Evolutionary conservation across 306 rosid genomes (phyloP).

Genomic region (Glycine latifolia): DNA sequence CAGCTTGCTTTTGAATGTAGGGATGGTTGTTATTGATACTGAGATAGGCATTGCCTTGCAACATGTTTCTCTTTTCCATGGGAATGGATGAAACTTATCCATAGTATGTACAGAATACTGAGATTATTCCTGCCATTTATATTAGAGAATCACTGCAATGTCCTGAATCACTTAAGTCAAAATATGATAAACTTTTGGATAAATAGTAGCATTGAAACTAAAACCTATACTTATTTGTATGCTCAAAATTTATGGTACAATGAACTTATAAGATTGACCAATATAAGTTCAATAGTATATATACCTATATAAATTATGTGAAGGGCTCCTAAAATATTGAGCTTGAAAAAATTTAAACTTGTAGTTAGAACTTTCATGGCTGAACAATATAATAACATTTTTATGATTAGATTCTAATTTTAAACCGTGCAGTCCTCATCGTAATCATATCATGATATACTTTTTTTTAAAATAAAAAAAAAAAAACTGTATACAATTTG

Average conservation of each 20-base stretch:
- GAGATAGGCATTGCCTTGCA: not conserved
- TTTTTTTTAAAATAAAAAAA: not conserved
- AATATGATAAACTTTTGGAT: not conserved
- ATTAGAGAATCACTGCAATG: not conserved
- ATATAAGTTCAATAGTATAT: not conserved
- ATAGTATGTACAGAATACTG: not conserved
- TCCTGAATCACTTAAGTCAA: not conserved
- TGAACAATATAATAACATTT: not conserved
- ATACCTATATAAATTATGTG: not conserved
- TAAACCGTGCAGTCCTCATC: not conserved
- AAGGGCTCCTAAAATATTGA: not conserved
- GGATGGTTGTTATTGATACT: not conserved
- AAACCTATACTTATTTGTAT: not conserved
- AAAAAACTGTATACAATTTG: not conserved
- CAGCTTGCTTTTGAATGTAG: slow-evolving; percentile 11
- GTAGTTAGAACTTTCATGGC: not conserved
- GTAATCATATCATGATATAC: not conserved
- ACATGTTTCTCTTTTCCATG: not conserved
- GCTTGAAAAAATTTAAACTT: not conserved
- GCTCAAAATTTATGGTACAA: not conserved
- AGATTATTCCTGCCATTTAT: slow-evolving; percentile 8
- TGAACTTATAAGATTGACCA: not conserved
- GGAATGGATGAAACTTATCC: not conserved
- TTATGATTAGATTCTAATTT: not conserved
- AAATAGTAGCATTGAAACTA: too few relatives aligned